phyloP scores from a whole-genome alignment of 345 rosid genomes.

The Brassica rapa region DNA sequence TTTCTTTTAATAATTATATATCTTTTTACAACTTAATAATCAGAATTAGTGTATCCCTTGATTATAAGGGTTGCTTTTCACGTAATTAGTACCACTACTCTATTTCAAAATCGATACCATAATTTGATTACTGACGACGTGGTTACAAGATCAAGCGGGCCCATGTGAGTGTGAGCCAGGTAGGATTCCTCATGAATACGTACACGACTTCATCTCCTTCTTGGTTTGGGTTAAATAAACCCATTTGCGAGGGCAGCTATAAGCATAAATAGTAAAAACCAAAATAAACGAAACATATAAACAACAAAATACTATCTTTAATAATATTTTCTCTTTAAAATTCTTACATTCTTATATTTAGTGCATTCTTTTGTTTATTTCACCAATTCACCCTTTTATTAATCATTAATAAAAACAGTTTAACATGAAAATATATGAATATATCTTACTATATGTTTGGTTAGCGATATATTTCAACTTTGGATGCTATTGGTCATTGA shows the following conservation, averaged over 20 bases:
- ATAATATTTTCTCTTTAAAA: not conserved
- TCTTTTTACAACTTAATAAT: not conserved
- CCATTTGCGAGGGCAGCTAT: not conserved
- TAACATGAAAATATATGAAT: not conserved
- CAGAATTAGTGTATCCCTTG: not conserved
- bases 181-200: not conserved
- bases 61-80: not conserved
- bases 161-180: not conserved
- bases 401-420: not conserved
- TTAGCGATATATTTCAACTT: not conserved
- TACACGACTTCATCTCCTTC: not conserved
- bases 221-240: not conserved
- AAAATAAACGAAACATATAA: not conserved
- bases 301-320: not conserved
- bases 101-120: not conserved
- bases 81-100: not conserved
- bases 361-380: not conserved
- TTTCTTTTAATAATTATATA: not conserved
- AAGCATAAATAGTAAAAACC: not conserved
- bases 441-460: not conserved
- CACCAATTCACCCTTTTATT: not conserved
- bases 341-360: not conserved
- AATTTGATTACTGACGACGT: not conserved
- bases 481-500: not conserved
- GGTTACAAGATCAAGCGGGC: not conserved